Base-by-base conservation (phyloP, 2,329 filamentous ascomycete genomes). In the Stemphylium vesicarium region DNA sequence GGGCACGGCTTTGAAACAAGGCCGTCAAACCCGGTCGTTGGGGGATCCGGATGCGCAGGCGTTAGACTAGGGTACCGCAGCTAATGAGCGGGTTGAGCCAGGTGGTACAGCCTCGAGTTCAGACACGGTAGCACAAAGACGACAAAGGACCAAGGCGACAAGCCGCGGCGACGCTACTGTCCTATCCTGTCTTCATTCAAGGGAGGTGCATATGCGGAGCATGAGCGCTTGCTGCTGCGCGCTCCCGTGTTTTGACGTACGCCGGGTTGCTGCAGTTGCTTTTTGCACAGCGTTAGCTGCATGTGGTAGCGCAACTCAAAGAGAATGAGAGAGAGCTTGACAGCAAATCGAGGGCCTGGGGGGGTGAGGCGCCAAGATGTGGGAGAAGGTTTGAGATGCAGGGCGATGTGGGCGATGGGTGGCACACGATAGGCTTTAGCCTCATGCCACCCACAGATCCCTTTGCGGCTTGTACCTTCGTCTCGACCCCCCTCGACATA, bases 1-100 rank as follows among this genome's bases (percentile, higher is more conserved):
- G 56, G 66, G 50, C 54, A 47, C 39, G 22, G 51, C 50, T 33
- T 45, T 65, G 66, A 69, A 65, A 69, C 66, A 60, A 53, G 61
- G 60, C 63, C 53, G 62, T 63, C 61, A 67, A 62, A 65, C 63
- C 57, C 45, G 53, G 63, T 59, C 51, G 24, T n/a, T 38, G 52
- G 51, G 62, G 9, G 56, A 54, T 55, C 59, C 50, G 53, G 45
- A 60, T 59, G 55, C 42, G 33, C 26, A 36, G 18, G 22, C 43
- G 58, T 53, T 55, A 44, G 57, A 16, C 63, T 57, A 40, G 60
- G 61, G 59, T 64, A 51, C 60, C 56, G 53, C 59, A 62, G 58
- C 63, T 62, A 62, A 61, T 51, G 54, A 52, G 37, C 36, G 45
- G 52, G 52, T 57, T 54, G 56, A 52, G 42, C 32, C 53, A 55